Evolutionary conservation across 2,329 filamentous ascomycete genomes (phyloP).

Genomic region (Cytospora piceae): DNA sequence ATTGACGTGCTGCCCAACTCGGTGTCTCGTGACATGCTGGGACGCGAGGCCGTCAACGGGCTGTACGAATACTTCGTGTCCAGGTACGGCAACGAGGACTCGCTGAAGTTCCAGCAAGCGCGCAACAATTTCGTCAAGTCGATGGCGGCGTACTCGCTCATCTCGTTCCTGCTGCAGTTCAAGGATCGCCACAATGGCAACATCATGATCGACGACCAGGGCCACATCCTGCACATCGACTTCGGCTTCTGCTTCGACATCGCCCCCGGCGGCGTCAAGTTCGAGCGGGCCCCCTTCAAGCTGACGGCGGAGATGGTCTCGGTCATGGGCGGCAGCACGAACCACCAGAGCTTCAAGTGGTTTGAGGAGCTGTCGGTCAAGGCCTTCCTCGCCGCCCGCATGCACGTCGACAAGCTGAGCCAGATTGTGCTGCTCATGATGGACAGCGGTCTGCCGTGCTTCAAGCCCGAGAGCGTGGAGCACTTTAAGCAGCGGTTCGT

Average conservation of each 20-base stretch:
- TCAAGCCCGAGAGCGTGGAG: constrained; percentile 92
- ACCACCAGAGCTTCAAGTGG: constrained; percentile 87
- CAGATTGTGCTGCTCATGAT: constrained; percentile 95
- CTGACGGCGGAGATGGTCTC: constrained; percentile 96
- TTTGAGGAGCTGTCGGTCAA: constrained; percentile 98
- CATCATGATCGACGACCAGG: constrained; percentile 98
- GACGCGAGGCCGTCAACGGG: constrained; percentile 95
- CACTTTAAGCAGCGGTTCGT: constrained; percentile 94
- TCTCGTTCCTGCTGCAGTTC: constrained; percentile 96
- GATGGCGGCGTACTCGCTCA: constrained; percentile 98
- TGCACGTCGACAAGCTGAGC: constrained; percentile 84
- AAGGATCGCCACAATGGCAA: constrained; percentile 99
- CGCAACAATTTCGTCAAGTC: constrained; percentile 98
- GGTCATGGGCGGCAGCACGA: constrained; percentile 91
- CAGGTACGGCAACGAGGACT: constrained; percentile 97
- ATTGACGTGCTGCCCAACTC: constrained; percentile 98
- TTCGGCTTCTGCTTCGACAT: constrained; percentile 99
- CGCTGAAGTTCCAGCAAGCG: constrained; percentile 90
- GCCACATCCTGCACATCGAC: constrained; percentile 97
- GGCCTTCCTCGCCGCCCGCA: constrained; percentile 85
- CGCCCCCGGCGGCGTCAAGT: constrained; percentile 93
- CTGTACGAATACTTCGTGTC: constrained; percentile 98
- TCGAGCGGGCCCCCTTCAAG: constrained; percentile 98
- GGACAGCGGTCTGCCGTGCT: constrained; percentile 93
- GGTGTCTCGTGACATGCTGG: constrained; percentile 97